Conservation (phyloP, 306 rosid species). For the Cicer bijugum region DNA sequence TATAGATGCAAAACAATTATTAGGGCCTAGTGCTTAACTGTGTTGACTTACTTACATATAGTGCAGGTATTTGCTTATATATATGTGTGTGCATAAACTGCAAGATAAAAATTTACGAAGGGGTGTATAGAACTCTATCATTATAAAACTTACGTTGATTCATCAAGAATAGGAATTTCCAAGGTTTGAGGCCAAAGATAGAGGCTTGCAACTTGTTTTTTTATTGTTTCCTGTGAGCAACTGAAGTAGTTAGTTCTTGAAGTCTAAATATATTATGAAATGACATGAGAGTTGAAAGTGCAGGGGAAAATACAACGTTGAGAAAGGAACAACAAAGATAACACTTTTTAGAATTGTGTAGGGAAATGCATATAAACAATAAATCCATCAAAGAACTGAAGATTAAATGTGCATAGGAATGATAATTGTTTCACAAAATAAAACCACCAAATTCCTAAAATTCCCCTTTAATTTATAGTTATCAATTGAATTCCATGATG, state of each 20-base stretch:
- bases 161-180: slow-evolving; percentile 77
- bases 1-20: background rate
- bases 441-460: slow-evolving; percentile 13
- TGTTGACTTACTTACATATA: background rate
- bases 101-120: slow-evolving; percentile 5
- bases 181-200: slow-evolving; percentile 89
- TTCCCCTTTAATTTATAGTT: slow-evolving; percentile 14
- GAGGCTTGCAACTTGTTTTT: slow-evolving; percentile 73
- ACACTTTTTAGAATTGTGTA: background rate
- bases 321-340: slow-evolving; percentile 26
- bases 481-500: slow-evolving; percentile 2
- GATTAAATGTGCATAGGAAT: slow-evolving; percentile 8
- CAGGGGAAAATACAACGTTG: background rate
- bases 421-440: slow-evolving; percentile 5
- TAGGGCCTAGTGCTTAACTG: background rate
- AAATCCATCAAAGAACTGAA: slow-evolving; percentile 29
- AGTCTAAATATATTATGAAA: slow-evolving; percentile 35
- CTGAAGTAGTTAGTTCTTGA: slow-evolving; percentile 39
- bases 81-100: background rate
- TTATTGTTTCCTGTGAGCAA: slow-evolving; percentile 68
- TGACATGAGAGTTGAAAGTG: background rate
- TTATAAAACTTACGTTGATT: slow-evolving; percentile 65
- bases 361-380: slow-evolving; percentile 28
- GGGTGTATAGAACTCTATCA: slow-evolving; percentile 1
- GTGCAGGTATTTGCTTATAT: background rate